Conservation (phyloP, 371 early-diverging fungal genomes). For the Saksenaea vasiformis region DNA sequence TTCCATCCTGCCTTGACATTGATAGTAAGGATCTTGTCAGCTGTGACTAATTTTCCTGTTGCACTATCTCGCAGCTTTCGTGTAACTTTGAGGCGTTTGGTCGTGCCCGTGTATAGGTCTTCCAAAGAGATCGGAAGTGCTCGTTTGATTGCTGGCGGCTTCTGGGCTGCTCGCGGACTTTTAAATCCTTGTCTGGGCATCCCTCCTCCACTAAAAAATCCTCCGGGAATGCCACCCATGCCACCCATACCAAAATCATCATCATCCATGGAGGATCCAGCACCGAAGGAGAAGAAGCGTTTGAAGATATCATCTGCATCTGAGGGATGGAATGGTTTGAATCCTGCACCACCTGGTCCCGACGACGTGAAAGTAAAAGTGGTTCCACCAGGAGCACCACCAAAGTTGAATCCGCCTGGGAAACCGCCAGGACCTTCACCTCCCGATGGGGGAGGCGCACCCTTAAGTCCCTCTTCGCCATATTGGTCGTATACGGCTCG, state of each 20-base stretch:
- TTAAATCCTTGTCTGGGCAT: conserved; percentile 27
- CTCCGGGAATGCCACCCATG: conserved; percentile 37
- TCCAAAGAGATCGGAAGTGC: conserved; percentile 83
- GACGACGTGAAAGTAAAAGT: conserved; percentile 62
- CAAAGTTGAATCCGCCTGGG: conserved; percentile 42
- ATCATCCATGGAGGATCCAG: conserved; percentile 35
- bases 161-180: conserved; percentile 28
- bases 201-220: conserved; percentile 36
- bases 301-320: conserved; percentile 92
- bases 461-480: conserved; percentile 91
- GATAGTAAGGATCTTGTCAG: conserved; percentile 87
- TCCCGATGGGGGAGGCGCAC: conserved; percentile 42
- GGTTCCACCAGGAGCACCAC: conserved; percentile 50
- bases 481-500: conserved; percentile 86
- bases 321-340: conserved; percentile 77
- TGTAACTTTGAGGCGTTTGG: conserved; percentile 93
- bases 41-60: conserved; percentile 46
- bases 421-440: conserved; percentile 47
- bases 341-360: conserved; percentile 60
- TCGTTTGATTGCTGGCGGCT: conserved; percentile 65
- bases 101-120: conserved; percentile 90
- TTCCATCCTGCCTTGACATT: conserved; percentile 98
- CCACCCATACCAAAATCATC: conserved; percentile 34
- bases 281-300: conserved; percentile 79
- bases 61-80: conserved; percentile 63